Evolutionary conservation across 2,329 filamentous ascomycete species (phyloP).

Genomic region (Cladosporium halotolerans): DNA sequence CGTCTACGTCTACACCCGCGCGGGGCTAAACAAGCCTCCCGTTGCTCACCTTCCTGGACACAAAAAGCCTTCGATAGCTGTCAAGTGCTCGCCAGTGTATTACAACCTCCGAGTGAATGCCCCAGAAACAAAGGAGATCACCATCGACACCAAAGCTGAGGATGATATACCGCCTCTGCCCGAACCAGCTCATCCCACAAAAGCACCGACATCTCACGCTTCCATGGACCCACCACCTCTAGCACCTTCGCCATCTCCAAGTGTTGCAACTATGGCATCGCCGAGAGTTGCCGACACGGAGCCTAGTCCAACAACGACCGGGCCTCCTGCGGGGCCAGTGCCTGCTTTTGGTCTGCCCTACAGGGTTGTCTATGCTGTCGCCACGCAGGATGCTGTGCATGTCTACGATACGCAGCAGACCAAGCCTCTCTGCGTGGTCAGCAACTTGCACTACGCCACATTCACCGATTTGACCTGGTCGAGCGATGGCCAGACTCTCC

Average conservation of each 20-base stretch:
- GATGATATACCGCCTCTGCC: slow-evolving; percentile 78
- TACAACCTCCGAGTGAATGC: slow-evolving; percentile 70
- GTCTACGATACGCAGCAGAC: slow-evolving; percentile 92
- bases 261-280: slow-evolving; percentile 50
- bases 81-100: slow-evolving; percentile 85
- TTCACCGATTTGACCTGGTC: slow-evolving; percentile 96
- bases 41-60: slow-evolving; percentile 92
- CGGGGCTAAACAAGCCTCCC: slow-evolving; percentile 92
- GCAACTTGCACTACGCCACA: slow-evolving; percentile 93
- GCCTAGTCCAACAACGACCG: slow-evolving; percentile 47
- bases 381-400: slow-evolving; percentile 89
- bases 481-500: slow-evolving; percentile 66
- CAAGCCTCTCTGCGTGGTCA: slow-evolving; percentile 87
- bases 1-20: slow-evolving; percentile 95
- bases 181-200: slow-evolving; percentile 61
- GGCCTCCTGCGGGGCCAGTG: slow-evolving; percentile 39
- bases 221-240: slow-evolving; percentile 79
- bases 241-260: slow-evolving; percentile 44
- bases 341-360: slow-evolving; percentile 81
- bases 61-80: slow-evolving; percentile 95
- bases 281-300: slow-evolving; percentile 47
- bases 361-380: slow-evolving; percentile 92
- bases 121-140: slow-evolving; percentile 74
- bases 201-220: slow-evolving; percentile 53
- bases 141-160: slow-evolving; percentile 84